These are phyloP conservation scores for Suillus subalutaceus DNA, from an alignment of 768 basidiomycete species.

Conservation along the genomic window DNA sequence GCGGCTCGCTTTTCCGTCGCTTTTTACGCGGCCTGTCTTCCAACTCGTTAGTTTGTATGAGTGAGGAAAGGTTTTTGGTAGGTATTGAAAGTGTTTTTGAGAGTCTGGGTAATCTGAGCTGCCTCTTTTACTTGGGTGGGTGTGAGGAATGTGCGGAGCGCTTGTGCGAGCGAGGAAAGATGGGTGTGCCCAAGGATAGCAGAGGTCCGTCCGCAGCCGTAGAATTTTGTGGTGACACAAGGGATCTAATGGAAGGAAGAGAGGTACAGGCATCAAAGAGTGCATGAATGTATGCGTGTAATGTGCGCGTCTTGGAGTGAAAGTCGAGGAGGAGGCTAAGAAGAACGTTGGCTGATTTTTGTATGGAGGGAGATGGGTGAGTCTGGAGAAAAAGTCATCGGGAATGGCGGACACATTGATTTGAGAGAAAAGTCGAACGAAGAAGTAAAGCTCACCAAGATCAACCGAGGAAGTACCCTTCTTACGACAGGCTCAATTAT, in stretches of 20 bases:
- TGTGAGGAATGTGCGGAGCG: conserved; percentile 57
- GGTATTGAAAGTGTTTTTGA: not conserved
- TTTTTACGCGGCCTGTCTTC: conserved; percentile 41
- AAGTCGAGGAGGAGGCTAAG: conserved; percentile 63
- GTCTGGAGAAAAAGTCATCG: conserved; percentile 23
- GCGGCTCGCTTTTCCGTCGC: conserved; percentile 29
- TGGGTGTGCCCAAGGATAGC: conserved; percentile 35
- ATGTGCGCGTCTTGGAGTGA: conserved; percentile 71
- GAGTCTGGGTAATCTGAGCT: conserved; percentile 36
- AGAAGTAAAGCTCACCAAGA: conserved; percentile 44
- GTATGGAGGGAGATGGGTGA: conserved; percentile 4
- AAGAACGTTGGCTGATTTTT: conserved; percentile 33
- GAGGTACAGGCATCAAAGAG: conserved; percentile 42
- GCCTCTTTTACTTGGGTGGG: conserved; percentile 35
- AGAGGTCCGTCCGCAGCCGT: conserved; percentile 44
- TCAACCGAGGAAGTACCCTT: conserved; percentile 47
- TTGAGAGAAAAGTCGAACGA: conserved; percentile 3
- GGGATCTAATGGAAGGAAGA: conserved; percentile 21
- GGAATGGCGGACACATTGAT: conserved; percentile 10
- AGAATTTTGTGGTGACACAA: conserved; percentile 27
- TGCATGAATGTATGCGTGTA: conserved; percentile 50
- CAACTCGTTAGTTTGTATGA: conserved; percentile 17
- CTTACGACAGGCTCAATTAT: no score
- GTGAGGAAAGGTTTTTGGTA: conserved; percentile 1
- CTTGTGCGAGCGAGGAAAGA: conserved; percentile 53